A percentile compares a stretch with the other conserved stretches of the same genome.
These are phyloP conservation scores for Kuraishia borneana DNA, from an alignment of 805 yeast species.

Conservation along the genomic window DNA sequence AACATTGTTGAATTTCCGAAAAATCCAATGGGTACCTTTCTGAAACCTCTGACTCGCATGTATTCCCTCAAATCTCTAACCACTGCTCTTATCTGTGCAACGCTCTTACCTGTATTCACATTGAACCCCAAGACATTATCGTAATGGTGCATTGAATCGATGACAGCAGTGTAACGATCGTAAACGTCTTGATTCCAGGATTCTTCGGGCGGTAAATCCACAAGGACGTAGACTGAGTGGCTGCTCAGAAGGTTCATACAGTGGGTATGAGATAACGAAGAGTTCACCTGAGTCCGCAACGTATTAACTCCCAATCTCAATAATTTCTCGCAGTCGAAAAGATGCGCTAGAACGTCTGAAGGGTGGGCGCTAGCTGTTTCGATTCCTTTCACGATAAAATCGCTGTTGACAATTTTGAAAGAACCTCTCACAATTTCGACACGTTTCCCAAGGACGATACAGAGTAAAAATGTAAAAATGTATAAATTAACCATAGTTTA, in stretches of 20 bases:
- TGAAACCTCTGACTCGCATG: constrained; percentile 23
- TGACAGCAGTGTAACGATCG: constrained; percentile 30
- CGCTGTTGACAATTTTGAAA: too few relatives aligned
- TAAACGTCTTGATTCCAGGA: constrained; percentile 45
- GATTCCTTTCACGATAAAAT: too few relatives aligned
- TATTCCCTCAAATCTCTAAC: constrained; percentile 31
- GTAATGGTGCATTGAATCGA: constrained; percentile 28
- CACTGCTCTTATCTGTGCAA: constrained; percentile 36
- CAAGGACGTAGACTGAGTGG: constrained; percentile 34
- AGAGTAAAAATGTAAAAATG: too few relatives aligned
- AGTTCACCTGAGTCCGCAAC: constrained; percentile 27
- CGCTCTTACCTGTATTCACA: constrained; percentile 17
- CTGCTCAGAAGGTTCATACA: constrained; percentile 25
- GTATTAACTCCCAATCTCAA: constrained; percentile 23
- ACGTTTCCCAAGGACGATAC: too few relatives aligned
- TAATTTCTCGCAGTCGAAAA: constrained; percentile 19
- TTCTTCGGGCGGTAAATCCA: constrained; percentile 26
- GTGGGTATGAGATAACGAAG: constrained; percentile 24
- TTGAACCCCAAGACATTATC: constrained; percentile 24
- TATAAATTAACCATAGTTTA: too few relatives aligned
- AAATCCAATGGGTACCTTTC: constrained; percentile 27
- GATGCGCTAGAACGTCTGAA: constrained; percentile 25
- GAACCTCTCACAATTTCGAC: too few relatives aligned
- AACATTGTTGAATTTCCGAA: too few relatives aligned
- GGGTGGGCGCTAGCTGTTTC: too few relatives aligned